phyloP scores from a whole-genome alignment of 306 rosid species.

The Macrotyloma uniflorum region DNA sequence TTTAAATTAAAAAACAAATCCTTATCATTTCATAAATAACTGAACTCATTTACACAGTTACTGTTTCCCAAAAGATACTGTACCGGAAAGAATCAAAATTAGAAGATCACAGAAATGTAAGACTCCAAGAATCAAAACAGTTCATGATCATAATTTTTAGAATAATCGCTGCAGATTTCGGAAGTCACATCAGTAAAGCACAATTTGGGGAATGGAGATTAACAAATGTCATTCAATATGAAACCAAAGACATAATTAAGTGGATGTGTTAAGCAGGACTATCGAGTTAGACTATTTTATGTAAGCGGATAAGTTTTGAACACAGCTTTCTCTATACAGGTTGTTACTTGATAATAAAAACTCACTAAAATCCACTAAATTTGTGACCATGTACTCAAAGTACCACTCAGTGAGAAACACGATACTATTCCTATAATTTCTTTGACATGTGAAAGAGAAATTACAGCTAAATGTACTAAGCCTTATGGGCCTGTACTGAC shows the following conservation, averaged over 20 bases:
- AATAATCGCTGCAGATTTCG: background rate
- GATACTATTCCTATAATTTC: constrained; percentile 47
- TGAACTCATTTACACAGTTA: no score
- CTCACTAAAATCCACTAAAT: constrained; percentile 40
- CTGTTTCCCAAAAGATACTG: no score
- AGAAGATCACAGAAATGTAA: background rate
- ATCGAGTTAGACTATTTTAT: constrained; percentile 2
- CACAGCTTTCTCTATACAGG: constrained; percentile 37
- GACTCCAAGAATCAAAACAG: no score
- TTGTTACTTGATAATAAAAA: constrained; percentile 33
- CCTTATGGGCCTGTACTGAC: constrained; percentile 38
- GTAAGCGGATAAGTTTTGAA: background rate
- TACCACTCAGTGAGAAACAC: constrained; percentile 33
- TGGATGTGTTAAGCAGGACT: background rate
- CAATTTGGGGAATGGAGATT: background rate
- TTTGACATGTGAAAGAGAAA: constrained; percentile 40
- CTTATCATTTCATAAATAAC: no score
- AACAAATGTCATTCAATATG: background rate
- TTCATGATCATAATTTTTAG: no score
- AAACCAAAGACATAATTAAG: background rate
- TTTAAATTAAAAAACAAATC: no score
- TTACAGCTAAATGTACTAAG: constrained; percentile 50
- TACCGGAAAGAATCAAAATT: no score
- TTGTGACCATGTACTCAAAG: constrained; percentile 33
- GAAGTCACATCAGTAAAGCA: background rate